Percentiles rank a stretch among this genome's conserved stretches.
Conservation (phyloP, 352 stramenopile genomes). For the Blastocystis hominis region DNA sequence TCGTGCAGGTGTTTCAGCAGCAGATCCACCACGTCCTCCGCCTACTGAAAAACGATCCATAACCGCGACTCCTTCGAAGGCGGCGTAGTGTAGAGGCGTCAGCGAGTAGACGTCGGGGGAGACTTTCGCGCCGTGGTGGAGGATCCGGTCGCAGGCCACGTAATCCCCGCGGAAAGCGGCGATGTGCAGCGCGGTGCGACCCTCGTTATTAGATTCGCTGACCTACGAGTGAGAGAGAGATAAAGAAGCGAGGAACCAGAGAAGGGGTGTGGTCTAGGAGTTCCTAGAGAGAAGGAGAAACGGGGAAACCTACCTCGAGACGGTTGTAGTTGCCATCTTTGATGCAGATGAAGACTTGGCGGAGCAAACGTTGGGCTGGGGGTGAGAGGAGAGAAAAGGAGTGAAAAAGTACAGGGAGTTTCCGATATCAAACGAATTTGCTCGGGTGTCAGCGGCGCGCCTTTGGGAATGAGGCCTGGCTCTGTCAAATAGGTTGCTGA, state of each 20-base stretch:
- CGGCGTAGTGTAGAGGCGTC: conserved; percentile 21
- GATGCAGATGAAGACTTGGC: conserved; percentile 15
- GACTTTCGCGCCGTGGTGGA: not conserved
- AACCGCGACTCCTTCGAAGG: not conserved
- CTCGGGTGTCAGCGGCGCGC: not conserved
- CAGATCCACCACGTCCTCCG: conserved; percentile 39
- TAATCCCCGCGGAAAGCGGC: conserved; percentile 24
- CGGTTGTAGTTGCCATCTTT: conserved; percentile 30
- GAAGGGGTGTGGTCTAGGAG: not conserved
- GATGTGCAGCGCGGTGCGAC: conserved; percentile 28
- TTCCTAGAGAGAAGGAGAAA: not conserved
- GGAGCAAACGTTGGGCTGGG: conserved; percentile 18
- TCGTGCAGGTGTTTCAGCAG: not conserved
- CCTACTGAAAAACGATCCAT: not conserved
- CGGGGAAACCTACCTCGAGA: not conserved
- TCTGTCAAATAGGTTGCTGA: conserved; percentile 43
- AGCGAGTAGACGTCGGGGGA: conserved; percentile 5
- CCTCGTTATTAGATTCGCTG: conserved; percentile 20
- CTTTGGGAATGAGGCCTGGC: conserved; percentile 28
- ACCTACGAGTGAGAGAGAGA: not conserved
- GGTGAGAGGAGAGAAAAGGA: not conserved
- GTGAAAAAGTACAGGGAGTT: not conserved
- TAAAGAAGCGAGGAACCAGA: not conserved
- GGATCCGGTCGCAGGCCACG: conserved; percentile 4
- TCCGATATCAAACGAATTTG: conserved; percentile 17